Evolutionary conservation across 371 early-diverging fungal species (phyloP), one percentile per base, ranked within the genome.

Genomic region (Rhizopus sp.): DNA sequence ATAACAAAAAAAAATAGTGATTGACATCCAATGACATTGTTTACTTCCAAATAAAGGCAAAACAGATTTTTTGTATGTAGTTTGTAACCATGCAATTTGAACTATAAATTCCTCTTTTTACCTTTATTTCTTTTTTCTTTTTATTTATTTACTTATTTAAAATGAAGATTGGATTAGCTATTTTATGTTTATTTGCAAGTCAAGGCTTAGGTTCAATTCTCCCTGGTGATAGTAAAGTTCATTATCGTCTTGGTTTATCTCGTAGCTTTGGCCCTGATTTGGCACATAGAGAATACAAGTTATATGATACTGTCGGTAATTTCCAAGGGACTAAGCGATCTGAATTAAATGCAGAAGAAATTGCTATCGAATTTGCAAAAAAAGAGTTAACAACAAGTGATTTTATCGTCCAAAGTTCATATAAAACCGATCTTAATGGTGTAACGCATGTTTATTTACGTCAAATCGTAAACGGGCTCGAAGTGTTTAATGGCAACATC

Each of bases 381-480:
- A 41, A 64, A 8, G 68, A 64, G 17, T 46, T 85, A 33, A 71
- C 73, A 2, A 48, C 50, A 0, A 70, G 77, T 30, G 76, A 82
- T 34, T 84, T 72, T 57, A 63, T 80, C 12, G 77, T 88, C 51
- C 75, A 81, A 64, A 78, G 82, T 48, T 64, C 84, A 29, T 92
- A 91, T 64, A 82, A 76, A 39, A 82, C 87, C 57, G 83, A 85
- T 55, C 78, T 84, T 63, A 92, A 81, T 35, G 91, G 91, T 5
- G 83, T 91, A 4, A 90, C 93, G 3, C 94, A 93, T 55, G 85
- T 93, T 23, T 88, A 93, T 60, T 62, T 92, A n/a, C 79, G 84
- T 54, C 94, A 93, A 65, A 66, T 75, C 8, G 75, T 90, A 44
- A 66, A 88, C 59, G 92, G 91, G 4, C 65, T 90, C 1, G 88